These are phyloP conservation scores for Penicillium simplicissimum DNA, from an alignment of 495 filamentous ascomycete genomes.

Conservation along the genomic window DNA sequence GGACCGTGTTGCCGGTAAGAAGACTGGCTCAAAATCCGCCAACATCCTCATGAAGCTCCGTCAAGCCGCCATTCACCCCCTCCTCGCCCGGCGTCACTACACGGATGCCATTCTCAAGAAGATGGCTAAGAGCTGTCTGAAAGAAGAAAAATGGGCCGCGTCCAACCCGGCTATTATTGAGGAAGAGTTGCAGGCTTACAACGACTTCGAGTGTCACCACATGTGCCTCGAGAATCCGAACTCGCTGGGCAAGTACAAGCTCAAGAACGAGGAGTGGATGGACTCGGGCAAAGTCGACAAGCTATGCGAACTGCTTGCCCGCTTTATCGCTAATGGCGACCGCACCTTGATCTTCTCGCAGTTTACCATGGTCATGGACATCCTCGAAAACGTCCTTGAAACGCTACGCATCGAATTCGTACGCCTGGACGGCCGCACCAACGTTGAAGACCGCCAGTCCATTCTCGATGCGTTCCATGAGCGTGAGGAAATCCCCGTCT, in stretches of 20 bases:
- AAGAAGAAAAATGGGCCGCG: slow-evolving; percentile 58
- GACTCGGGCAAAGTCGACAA: slow-evolving; percentile 86
- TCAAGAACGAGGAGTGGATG: slow-evolving; percentile 82
- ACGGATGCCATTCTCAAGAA: slow-evolving; percentile 68
- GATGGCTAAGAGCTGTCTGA: slow-evolving; percentile 75
- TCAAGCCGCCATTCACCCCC: slow-evolving; percentile 89
- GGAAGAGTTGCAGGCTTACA: slow-evolving; percentile 69
- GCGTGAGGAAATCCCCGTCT: slow-evolving; percentile 77
- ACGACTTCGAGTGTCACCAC: slow-evolving; percentile 80
- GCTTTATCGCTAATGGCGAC: slow-evolving; percentile 80
- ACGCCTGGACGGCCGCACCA: slow-evolving; percentile 81
- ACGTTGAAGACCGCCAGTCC: slow-evolving; percentile 78
- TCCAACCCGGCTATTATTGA: slow-evolving; percentile 65
- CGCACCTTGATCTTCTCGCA: slow-evolving; percentile 87
- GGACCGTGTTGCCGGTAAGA: slow-evolving; percentile 58
- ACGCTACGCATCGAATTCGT: slow-evolving; percentile 72
- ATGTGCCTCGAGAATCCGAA: slow-evolving; percentile 71
- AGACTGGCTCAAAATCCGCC: slow-evolving; percentile 54
- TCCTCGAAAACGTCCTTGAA: slow-evolving; percentile 79
- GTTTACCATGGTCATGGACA: slow-evolving; percentile 88
- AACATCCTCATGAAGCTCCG: slow-evolving; percentile 91
- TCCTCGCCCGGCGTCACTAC: slow-evolving; percentile 81
- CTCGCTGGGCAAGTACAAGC: slow-evolving; percentile 67
- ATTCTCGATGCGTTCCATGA: slow-evolving; percentile 80
- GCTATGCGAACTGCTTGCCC: slow-evolving; percentile 67